Evolutionary conservation across 1,284 basidiomycete genomes (phyloP).

Genomic region (Moesziomyces globuligerus): DNA sequence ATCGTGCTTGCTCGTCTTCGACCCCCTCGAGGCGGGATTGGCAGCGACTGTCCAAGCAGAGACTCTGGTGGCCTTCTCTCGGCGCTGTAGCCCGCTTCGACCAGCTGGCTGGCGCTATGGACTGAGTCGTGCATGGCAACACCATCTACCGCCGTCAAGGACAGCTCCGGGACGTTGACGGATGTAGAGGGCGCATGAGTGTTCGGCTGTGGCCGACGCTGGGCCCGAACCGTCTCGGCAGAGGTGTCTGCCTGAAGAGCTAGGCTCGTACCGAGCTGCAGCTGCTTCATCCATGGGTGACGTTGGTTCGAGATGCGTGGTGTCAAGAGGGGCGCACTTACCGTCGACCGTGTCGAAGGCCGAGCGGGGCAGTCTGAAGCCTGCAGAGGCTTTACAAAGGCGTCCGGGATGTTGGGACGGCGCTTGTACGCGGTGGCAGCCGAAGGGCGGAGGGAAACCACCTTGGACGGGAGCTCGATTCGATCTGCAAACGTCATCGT

Average conservation of each 20-base stretch:
- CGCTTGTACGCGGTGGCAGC: conserved; percentile 9
- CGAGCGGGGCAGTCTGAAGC: not conserved
- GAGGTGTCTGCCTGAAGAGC: not conserved
- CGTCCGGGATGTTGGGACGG: conserved; percentile 30
- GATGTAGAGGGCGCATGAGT: conserved; percentile 1
- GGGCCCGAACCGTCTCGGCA: too few relatives aligned
- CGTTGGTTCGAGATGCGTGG: conserved; percentile 30
- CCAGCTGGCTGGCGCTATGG: not conserved
- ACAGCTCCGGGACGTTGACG: conserved; percentile 6
- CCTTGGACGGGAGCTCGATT: conserved; percentile 20
- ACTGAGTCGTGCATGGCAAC: conserved; percentile 1
- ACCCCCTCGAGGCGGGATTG: conserved; percentile 34
- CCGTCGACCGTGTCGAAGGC: not conserved
- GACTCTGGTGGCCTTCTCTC: conserved; percentile 29
- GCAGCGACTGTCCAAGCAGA: conserved; percentile 29
- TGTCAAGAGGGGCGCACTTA: not conserved
- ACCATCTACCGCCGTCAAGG: conserved; percentile 21
- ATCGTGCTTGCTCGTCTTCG: conserved; percentile 43
- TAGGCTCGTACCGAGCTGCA: conserved; percentile 10
- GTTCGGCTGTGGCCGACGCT: conserved; percentile 27
- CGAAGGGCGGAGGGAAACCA: conserved; percentile 19
- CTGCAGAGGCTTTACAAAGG: conserved; percentile 10
- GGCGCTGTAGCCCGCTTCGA: not conserved
- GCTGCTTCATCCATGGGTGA: conserved; percentile 47
- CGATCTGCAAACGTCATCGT: conserved; percentile 8